A percentile compares a stretch with the other conserved stretches of the same genome.
phyloP scores from a whole-genome alignment of 345 rosid species.

The Rhodamnia argentea region DNA sequence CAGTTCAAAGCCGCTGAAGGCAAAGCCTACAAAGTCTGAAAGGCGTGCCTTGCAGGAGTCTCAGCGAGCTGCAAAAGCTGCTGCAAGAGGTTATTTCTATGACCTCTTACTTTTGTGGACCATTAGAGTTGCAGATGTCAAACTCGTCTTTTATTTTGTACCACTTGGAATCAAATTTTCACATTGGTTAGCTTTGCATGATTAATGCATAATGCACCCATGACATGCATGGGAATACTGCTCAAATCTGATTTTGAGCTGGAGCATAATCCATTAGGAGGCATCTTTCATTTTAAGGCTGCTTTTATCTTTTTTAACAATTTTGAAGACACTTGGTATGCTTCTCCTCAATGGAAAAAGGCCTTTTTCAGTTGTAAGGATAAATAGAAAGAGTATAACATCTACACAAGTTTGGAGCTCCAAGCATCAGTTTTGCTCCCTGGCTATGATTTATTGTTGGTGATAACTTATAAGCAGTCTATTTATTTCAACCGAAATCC shows the following conservation, averaged over 20 bases:
- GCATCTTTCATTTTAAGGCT: neutral
- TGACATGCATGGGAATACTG: neutral
- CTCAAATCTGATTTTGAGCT: neutral
- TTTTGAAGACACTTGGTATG: neutral
- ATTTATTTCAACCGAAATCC: neutral
- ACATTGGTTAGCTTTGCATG: neutral
- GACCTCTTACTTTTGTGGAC: neutral
- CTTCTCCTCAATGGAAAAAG: neutral
- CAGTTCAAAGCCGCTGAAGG: constrained; percentile 48
- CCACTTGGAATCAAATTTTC: neutral
- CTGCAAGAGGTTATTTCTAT: constrained; percentile 47
- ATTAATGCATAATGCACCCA: neutral
- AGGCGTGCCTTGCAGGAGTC: constrained; percentile 92
- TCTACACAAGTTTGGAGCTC: neutral
- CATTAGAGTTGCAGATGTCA: neutral
- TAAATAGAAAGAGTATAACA: neutral
- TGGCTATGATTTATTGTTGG: neutral
- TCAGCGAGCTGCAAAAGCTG: constrained; percentile 86
- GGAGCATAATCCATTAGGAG: neutral
- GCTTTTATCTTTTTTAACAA: neutral
- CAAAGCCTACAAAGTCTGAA: constrained; percentile 79
- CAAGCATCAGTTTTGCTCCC: neutral
- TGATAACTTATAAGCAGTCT: neutral
- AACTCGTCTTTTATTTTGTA: neutral
- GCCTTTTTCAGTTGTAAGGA: neutral